A percentile compares a stretch with the other conserved stretches of the same genome.
Evolutionary conservation across 257 asterid species (phyloP).

Genomic region (Salvia rosmarinus): DNA sequence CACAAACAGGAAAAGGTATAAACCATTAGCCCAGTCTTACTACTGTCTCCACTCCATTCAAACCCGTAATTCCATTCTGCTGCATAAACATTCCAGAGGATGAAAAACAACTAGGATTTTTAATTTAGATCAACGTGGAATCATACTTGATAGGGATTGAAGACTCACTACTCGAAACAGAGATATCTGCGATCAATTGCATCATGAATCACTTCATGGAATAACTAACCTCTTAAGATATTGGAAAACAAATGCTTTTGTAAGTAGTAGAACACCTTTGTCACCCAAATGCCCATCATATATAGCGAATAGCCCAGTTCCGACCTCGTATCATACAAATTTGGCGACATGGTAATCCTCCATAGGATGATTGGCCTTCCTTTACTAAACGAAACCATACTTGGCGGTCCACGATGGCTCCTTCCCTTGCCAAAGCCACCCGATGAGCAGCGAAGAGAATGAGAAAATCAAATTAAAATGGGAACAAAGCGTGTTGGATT

Average conservation of each 20-base stretch:
- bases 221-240: constrained; percentile 75
- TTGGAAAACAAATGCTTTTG: constrained; percentile 83
- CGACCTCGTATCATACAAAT: constrained; percentile 58
- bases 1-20: too few species aligned
- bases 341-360: constrained; percentile 96
- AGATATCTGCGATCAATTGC: too few species aligned
- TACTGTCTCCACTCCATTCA: too few species aligned
- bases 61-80: too few species aligned
- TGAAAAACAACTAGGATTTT: too few species aligned
- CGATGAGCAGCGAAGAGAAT: constrained; percentile 50
- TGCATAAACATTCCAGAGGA: too few species aligned
- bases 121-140: too few species aligned
- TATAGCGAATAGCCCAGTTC: constrained; percentile 88
- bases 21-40: too few species aligned
- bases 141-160: too few species aligned
- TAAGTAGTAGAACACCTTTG: constrained; percentile 79
- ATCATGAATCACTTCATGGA: not conserved
- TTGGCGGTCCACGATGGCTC: constrained; percentile 58
- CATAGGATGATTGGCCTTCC: constrained; percentile 98
- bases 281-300: constrained; percentile 92
- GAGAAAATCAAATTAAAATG: constrained; percentile 30
- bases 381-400: constrained; percentile 75
- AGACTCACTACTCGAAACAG: too few species aligned
- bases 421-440: constrained; percentile 77
- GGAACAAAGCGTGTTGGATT: not conserved